Base-by-base conservation (phyloP, 805 yeast species). In the Spathaspora boniae region DNA sequence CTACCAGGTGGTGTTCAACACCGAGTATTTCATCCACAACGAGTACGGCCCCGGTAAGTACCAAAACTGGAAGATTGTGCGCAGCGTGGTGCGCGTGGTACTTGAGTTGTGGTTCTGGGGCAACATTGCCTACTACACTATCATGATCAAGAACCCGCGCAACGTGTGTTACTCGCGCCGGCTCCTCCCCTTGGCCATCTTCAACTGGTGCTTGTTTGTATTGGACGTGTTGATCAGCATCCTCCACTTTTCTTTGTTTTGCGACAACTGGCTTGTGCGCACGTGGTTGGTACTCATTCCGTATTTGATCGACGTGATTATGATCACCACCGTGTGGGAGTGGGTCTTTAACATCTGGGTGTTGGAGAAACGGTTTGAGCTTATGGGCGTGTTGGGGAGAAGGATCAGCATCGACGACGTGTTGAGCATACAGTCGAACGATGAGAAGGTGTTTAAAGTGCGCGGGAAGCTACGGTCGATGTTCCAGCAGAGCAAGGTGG, bases 311-410 rank as follows among this genome's bases (percentile, higher is more conserved):
- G 72, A 74, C 31, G 64, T 78, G 11, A 64, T 76, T 23, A 56
- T 77, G 4, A 58, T 72, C 12, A 73, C 80, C 1, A 62, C 76
- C 16, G 65, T 78, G 1, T 80, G 85, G 82, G 86, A 81, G 55
- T 78, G 86, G 82, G 54, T 78, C 7, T 73, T 65, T 46, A 70
- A 76, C 29, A 76, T 79, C 27, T 70, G 74, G 42, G 48, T 64
- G 12, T 50, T 74, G 28, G 81, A 77, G 42, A 64, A 68, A 41
- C 55, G 67, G 21, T 53, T 62, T 19, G 86, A 81, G 42, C 59
- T 70, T 32, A 60, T 62, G 43, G 82, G 82, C 0, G 74, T 82
- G 7, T 65, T 82, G 30, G 89, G 89, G 0, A 65, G 87, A 41
- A 66, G 74, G 41, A 56, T 68, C 33, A 70, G 79, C 21, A 58